Evolutionary conservation across 306 rosid species (phyloP).

Genomic region (Lathyrus aphaca): DNA sequence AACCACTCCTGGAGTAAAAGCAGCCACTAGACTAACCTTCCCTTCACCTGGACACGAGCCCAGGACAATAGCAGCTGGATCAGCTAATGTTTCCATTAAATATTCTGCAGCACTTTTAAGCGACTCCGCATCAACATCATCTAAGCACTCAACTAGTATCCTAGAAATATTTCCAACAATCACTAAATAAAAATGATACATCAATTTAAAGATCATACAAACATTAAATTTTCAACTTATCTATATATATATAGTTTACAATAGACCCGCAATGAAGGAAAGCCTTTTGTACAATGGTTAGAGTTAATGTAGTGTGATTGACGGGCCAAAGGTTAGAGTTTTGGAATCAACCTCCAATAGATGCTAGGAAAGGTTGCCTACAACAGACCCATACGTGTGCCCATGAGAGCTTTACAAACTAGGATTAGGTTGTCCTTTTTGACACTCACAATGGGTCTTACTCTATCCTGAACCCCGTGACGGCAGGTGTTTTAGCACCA

Average conservation of each 20-base stretch:
- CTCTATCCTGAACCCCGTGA: not conserved
- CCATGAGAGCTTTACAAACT: not conserved
- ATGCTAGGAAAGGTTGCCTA: not conserved
- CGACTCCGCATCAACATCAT: slow-evolving; percentile 81
- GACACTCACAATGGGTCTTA: not conserved
- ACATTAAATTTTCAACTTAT: not conserved
- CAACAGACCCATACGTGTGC: not conserved
- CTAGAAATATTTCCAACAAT: slow-evolving; percentile 45
- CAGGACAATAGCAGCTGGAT: slow-evolving; percentile 86
- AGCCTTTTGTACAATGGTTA: not conserved
- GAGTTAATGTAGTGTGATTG: not conserved
- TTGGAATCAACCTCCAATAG: slow-evolving; percentile 1
- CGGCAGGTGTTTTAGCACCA: not conserved
- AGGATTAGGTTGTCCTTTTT: not conserved
- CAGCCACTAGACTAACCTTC: slow-evolving; percentile 95
- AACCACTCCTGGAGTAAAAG: slow-evolving; percentile 78
- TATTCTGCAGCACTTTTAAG: slow-evolving; percentile 85
- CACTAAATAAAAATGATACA: slow-evolving; percentile 18
- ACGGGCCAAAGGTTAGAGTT: not conserved
- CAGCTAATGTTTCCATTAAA: slow-evolving; percentile 68
- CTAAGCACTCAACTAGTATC: slow-evolving; percentile 84
- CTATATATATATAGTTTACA: not conserved
- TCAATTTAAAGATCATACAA: not conserved
- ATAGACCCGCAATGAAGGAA: not conserved
- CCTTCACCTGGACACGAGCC: slow-evolving; percentile 91